phyloP scores from a whole-genome alignment of 169 alveolate species.

The Miamiensis avidus region DNA sequence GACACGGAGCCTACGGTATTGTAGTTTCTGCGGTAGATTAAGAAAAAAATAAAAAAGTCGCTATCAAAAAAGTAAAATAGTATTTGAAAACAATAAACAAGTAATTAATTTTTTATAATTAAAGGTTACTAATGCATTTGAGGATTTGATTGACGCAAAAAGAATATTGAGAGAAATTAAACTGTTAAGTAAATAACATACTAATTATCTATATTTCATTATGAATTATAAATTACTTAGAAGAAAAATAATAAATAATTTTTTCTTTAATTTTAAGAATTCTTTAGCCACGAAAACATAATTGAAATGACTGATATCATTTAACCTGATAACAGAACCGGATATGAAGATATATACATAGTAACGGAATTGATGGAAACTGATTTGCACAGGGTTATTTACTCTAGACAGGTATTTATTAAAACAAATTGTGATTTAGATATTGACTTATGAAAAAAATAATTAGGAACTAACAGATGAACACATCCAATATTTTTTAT shows the following conservation, averaged over 20 bases:
- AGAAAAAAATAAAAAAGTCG: conserved; percentile 54
- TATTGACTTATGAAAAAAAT: background rate
- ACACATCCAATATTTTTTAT: conserved; percentile 88
- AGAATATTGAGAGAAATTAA: conserved; percentile 76
- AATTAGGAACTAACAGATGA: conserved; percentile 87
- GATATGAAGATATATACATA: conserved; percentile 86
- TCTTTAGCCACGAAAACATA: conserved; percentile 86
- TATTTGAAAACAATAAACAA: conserved; percentile 13
- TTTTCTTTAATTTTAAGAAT: conserved; percentile 34
- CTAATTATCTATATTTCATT: too few species aligned
- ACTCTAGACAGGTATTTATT: conserved; percentile 70
- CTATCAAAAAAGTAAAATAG: conserved; percentile 58
- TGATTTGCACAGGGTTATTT: conserved; percentile 91
- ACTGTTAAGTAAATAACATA: conserved; percentile 40
- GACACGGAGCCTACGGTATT: conserved; percentile 75
- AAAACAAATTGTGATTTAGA: background rate
- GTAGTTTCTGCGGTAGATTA: conserved; percentile 61
- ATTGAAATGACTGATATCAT: conserved; percentile 74
- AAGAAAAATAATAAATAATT: conserved; percentile 16
- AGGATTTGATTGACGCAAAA: conserved; percentile 72
- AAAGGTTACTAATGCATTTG: conserved; percentile 39
- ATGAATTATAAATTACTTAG: conserved; percentile 16
- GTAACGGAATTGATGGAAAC: conserved; percentile 92
- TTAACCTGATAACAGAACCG: conserved; percentile 79
- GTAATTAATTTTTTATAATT: conserved; percentile 1